Conservation (phyloP, 192 early-diverging fungal genomes). For the Spinellus fusiger region DNA sequence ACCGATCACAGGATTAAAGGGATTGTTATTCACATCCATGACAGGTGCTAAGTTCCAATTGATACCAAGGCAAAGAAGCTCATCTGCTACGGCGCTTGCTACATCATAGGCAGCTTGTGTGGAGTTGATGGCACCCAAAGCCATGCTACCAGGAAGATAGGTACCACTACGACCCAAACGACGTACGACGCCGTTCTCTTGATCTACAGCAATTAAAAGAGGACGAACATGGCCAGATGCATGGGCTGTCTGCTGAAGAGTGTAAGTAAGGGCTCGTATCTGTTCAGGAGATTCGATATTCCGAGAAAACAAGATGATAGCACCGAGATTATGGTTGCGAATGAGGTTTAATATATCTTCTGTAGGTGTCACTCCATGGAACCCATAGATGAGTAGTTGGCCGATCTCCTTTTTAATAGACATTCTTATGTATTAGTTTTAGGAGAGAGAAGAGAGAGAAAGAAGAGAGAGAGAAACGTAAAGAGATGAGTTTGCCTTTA, state of each 20-base stretch:
- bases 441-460: too few species aligned
- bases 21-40: slow-evolving; percentile 37
- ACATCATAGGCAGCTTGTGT: slow-evolving; percentile 16
- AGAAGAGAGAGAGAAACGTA: too few species aligned
- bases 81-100: slow-evolving; percentile 18
- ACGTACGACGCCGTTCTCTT: slow-evolving; percentile 38
- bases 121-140: slow-evolving; percentile 28
- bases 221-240: slow-evolving; percentile 28
- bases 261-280: slow-evolving; percentile 13
- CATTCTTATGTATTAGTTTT: too few species aligned
- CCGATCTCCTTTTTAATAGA: slow-evolving; percentile 12
- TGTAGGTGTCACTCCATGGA: slow-evolving; percentile 23
- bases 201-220: slow-evolving; percentile 30
- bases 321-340: slow-evolving; percentile 26
- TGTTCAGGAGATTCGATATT: slow-evolving; percentile 30
- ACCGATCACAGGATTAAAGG: slow-evolving; percentile 36
- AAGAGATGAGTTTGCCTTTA: too few species aligned
- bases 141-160: slow-evolving; percentile 36
- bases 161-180: slow-evolving; percentile 29
- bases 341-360: slow-evolving; percentile 33
- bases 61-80: slow-evolving; percentile 26
- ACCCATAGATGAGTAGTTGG: slow-evolving; percentile 30
- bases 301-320: slow-evolving; percentile 32
- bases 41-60: slow-evolving; percentile 35
- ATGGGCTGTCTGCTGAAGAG: slow-evolving; percentile 24